Base-by-base conservation (phyloP, 768 basidiomycete genomes). In the Boletus edulis region DNA sequence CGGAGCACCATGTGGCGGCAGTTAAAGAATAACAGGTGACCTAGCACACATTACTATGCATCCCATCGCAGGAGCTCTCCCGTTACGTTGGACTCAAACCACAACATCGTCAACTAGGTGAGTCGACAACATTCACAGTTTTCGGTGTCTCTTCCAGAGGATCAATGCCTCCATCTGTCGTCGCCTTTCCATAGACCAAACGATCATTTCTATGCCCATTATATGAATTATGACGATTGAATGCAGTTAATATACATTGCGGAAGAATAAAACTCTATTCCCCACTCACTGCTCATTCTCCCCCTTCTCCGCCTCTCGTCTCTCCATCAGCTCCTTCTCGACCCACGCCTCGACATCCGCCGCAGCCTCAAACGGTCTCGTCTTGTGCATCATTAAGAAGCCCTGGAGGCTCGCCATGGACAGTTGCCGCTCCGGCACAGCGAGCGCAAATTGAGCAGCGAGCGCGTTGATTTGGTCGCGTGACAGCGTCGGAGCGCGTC, bases 331-430 rank as follows among this genome's bases (percentile, higher is more conserved):
- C 56, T 82, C 78, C 60, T 75, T 75, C 54, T 78, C 76, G 11
- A 85, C 74, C 82, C 85, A 87, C 10, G 54, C 68, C 11, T 61
- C 63, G 7, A 76, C 67, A 3, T 75, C 74, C 22, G 68, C 67
- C 14, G 83, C 77, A 9, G 88, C 88, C 14, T 77, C 78, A 56
- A 72, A 67, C 0, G 89, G 87, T 5, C 78, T 69, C 7, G 72
- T 75, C 68, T 90, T 89, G 73, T 86, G 81, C 18, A 73, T 69
- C 85, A 92, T 87, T 56, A 91, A 67, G 65, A 83, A 89, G 4
- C 85, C 81, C 52, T 79, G 79, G 0, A 81, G 65, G 22, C 69
- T 70, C 3, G 79, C 77, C 66, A 78, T 75, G 35, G 75, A 73
- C 12, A 77, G 43, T 54, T 69, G 69, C 27, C 75, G 67, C 45